phyloP scores from a whole-genome alignment of 73 alveolate species.

The Paramecium sonneborni region DNA sequence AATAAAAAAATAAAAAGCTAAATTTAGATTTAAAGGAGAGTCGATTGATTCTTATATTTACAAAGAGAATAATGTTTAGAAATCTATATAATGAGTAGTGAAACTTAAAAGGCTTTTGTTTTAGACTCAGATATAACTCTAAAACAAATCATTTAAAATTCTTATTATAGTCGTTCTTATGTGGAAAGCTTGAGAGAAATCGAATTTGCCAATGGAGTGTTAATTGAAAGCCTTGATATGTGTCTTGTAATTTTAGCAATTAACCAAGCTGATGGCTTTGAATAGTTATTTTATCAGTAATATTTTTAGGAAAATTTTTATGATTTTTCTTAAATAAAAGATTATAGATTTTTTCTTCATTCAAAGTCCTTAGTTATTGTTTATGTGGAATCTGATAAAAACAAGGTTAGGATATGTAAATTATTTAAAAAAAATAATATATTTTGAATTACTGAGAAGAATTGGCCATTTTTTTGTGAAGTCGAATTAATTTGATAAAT shows the following conservation, averaged over 20 bases:
- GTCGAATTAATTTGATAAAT: constrained; percentile 37
- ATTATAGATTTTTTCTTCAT: not conserved
- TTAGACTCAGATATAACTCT: not conserved
- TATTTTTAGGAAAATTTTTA: not conserved
- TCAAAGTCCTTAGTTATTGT: not conserved
- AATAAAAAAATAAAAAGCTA: not conserved
- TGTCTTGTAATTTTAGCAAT: not conserved
- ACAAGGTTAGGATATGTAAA: not conserved
- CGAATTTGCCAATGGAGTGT: constrained; percentile 4
- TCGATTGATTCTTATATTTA: not conserved
- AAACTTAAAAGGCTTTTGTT: not conserved
- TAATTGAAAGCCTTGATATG: not conserved
- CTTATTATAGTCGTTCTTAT: not conserved
- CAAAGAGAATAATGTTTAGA: not conserved
- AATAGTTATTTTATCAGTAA: not conserved
- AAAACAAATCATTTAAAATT: not conserved
- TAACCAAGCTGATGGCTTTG: not conserved
- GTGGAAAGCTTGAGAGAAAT: not conserved
- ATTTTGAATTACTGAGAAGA: constrained; percentile 28
- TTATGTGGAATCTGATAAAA: not conserved
- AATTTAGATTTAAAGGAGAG: not conserved
- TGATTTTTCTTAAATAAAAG: not conserved
- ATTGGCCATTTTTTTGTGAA: constrained; percentile 55
- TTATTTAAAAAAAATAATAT: not conserved
- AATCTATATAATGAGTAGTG: constrained; percentile 2